Conservation (phyloP, 1,284 basidiomycete genomes). For the Malassezia restricta region DNA sequence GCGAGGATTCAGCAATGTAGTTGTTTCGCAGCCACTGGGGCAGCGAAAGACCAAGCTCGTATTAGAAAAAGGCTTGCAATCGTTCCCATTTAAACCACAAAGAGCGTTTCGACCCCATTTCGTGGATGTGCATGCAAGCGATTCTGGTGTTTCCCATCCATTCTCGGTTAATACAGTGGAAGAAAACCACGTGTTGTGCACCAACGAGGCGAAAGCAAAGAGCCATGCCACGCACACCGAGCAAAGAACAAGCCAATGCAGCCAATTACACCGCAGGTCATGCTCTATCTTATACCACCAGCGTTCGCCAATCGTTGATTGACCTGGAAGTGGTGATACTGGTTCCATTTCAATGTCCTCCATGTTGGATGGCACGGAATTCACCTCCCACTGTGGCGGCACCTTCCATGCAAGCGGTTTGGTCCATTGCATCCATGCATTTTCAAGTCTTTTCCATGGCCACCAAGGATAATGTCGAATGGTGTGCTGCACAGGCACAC, state of each 20-base stretch:
- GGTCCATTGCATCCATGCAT: slow-evolving; percentile 15
- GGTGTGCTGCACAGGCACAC: slow-evolving; percentile 9
- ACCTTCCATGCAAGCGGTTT: background rate
- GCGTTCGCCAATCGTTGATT: background rate
- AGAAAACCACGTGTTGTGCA: slow-evolving; percentile 29
- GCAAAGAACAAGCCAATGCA: slow-evolving; percentile 30
- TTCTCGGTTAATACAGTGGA: slow-evolving; percentile 16
- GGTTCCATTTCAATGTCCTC: background rate
- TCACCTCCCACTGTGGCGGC: background rate
- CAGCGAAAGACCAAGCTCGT: slow-evolving; percentile 61
- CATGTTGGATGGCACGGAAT: background rate
- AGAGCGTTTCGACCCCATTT: slow-evolving; percentile 43
- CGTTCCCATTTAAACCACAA: slow-evolving; percentile 62
- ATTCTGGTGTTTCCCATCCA: slow-evolving; percentile 13
- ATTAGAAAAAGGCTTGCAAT: slow-evolving; percentile 56
- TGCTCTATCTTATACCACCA: slow-evolving; percentile 16
- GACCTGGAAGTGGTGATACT: background rate
- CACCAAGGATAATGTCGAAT: slow-evolving; percentile 39
- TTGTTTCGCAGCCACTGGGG: slow-evolving; percentile 59
- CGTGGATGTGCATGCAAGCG: slow-evolving; percentile 30
- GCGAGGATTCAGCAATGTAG: slow-evolving; percentile 63
- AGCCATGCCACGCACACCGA: slow-evolving; percentile 31
- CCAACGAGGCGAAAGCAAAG: slow-evolving; percentile 27
- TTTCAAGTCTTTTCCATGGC: slow-evolving; percentile 28
- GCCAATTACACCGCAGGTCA: slow-evolving; percentile 20